These are phyloP conservation scores for Podospora pseudocomata DNA, from an alignment of 495 filamentous ascomycete species.

Conservation along the genomic window DNA sequence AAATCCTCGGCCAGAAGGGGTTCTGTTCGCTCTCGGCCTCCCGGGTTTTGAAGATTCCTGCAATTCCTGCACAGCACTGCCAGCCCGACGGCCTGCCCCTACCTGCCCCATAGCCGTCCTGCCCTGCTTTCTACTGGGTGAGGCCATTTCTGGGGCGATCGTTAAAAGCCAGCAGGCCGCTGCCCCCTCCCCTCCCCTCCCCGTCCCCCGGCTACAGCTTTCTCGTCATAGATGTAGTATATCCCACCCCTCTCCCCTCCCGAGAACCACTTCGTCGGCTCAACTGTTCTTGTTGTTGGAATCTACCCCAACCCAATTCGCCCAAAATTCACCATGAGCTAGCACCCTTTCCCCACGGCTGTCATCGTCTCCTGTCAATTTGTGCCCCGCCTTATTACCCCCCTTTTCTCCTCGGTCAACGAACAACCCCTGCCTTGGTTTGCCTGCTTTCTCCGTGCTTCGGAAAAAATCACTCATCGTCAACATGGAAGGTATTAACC, in stretches of 20 bases:
- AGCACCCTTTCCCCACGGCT: constrained; percentile 24
- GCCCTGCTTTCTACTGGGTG: constrained; percentile 18
- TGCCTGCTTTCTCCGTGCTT: constrained; percentile 17
- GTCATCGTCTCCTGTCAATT: constrained; percentile 23
- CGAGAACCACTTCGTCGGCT: constrained; percentile 19
- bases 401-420: constrained; percentile 17
- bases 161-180: constrained; percentile 23
- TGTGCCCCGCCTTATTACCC: constrained; percentile 28
- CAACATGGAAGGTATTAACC: constrained; percentile 44
- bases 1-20: constrained; percentile 27
- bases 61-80: constrained; percentile 6
- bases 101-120: constrained; percentile 5
- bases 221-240: constrained; percentile 34
- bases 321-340: constrained; percentile 35
- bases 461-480: constrained; percentile 21
- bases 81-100: neutral
- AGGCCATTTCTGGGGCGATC: constrained; percentile 24
- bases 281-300: constrained; percentile 2
- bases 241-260: constrained; percentile 33
- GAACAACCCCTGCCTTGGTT: constrained; percentile 12
- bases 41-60: constrained; percentile 12
- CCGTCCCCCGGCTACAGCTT: constrained; percentile 7
- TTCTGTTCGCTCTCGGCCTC: constrained; percentile 20
- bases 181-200: constrained; percentile 19
- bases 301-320: constrained; percentile 27